Evolutionary conservation across 2,329 filamentous ascomycete species (phyloP).

Genomic region (Fusarium stilboides): DNA sequence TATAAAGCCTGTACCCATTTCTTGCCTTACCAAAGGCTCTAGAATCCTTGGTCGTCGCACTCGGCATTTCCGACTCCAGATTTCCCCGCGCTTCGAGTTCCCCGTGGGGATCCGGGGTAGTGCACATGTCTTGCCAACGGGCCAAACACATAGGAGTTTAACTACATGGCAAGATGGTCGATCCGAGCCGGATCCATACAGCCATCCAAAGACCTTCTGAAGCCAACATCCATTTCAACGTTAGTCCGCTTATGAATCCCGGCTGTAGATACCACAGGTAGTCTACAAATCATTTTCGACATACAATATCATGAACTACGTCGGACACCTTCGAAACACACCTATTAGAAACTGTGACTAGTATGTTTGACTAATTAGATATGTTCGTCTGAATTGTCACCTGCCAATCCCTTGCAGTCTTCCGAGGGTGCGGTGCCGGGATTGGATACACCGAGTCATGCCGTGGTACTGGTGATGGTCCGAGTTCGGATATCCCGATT

Average conservation of each 20-base stretch:
- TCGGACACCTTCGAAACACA: too few species aligned
- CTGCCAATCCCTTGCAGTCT: too few species aligned
- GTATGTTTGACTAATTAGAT: too few species aligned
- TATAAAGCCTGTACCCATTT: background rate
- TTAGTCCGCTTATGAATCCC: too few species aligned
- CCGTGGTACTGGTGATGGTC: background rate
- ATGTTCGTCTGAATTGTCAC: background rate
- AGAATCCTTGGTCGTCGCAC: background rate
- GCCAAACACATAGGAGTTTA: background rate
- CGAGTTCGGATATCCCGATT: constrained; percentile 13
- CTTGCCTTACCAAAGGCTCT: background rate
- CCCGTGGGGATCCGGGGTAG: background rate
- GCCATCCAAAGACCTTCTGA: too few species aligned
- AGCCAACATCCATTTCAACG: too few species aligned
- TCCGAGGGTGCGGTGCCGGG: background rate
- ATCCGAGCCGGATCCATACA: too few species aligned
- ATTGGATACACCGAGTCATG: background rate
- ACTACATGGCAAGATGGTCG: background rate
- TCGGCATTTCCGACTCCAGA: constrained; percentile 16
- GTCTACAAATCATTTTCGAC: too few species aligned
- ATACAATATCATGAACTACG: too few species aligned
- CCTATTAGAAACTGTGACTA: too few species aligned
- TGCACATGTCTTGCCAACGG: background rate
- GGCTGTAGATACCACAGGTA: too few species aligned
- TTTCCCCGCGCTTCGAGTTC: background rate